These are phyloP conservation scores for Aspergillus sp. DNA, from an alignment of 2,329 filamentous ascomycete genomes.

Conservation along the genomic window DNA sequence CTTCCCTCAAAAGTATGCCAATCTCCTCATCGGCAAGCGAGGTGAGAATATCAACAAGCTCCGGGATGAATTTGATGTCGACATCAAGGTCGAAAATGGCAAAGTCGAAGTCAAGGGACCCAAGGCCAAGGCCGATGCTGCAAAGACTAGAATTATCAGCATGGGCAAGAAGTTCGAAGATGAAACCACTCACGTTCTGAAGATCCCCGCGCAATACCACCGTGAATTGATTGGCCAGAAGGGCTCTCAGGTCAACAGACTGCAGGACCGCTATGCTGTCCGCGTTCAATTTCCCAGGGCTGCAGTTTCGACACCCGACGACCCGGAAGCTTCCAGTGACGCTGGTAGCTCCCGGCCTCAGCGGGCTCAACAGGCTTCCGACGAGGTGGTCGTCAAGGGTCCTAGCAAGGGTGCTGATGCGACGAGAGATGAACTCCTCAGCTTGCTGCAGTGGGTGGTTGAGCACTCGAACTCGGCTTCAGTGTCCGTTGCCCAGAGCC, in stretches of 20 bases:
- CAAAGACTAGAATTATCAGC: conserved; percentile 74
- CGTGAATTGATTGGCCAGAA: conserved; percentile 86
- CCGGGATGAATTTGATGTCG: conserved; percentile 65
- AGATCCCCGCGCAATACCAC: conserved; percentile 91
- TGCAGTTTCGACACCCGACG: conserved; percentile 53
- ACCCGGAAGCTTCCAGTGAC: conserved; percentile 62
- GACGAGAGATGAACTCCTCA: conserved; percentile 85
- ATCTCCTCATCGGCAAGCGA: conserved; percentile 68
- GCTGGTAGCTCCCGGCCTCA: conserved; percentile 54
- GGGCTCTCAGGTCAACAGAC: conserved; percentile 81
- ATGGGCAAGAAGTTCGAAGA: conserved; percentile 82
- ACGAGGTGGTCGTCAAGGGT: conserved; percentile 87
- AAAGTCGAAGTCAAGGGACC: conserved; percentile 95
- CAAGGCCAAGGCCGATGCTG: conserved; percentile 85
- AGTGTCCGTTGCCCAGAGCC: conserved; percentile 82
- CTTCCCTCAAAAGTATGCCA: conserved; percentile 91
- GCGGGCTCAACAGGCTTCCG: conserved; percentile 68
- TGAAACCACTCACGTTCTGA: conserved; percentile 79
- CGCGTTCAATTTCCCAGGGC: conserved; percentile 91
- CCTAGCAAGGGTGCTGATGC: conserved; percentile 90
- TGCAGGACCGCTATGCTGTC: conserved; percentile 90
- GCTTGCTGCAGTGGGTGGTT: conserved; percentile 80
- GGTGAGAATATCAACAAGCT: conserved; percentile 66
- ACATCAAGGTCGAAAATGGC: conserved; percentile 86
- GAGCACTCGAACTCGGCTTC: conserved; percentile 79